Evolutionary conservation across 2,329 filamentous ascomycete genomes (phyloP).

Genomic region (Aureobasidium sp.): DNA sequence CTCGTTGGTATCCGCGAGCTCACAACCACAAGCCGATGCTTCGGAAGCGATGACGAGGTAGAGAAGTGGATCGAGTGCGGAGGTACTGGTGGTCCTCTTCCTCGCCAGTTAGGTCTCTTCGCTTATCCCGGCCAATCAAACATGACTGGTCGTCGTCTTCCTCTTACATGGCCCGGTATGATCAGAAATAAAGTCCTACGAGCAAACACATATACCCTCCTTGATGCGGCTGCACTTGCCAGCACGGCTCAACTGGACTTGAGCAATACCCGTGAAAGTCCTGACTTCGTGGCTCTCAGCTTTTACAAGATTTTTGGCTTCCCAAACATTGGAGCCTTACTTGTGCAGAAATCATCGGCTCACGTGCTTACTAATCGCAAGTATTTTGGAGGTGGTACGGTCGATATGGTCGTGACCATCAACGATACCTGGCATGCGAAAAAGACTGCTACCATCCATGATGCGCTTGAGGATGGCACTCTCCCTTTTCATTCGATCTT

Average conservation of each 20-base stretch:
- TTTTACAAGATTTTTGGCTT: conserved; percentile 99
- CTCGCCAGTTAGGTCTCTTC: conserved; percentile 45
- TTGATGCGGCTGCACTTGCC: conserved; percentile 77
- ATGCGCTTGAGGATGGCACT: conserved; percentile 83
- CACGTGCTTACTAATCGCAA: conserved; percentile 53
- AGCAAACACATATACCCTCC: conserved; percentile 53
- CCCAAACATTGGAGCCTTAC: conserved; percentile 76
- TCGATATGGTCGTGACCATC: conserved; percentile 76
- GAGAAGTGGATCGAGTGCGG: conserved; percentile 52
- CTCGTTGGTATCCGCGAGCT: conserved; percentile 70
- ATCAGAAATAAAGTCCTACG: conserved; percentile 32
- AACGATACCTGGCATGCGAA: conserved; percentile 75
- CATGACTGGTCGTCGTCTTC: conserved; percentile 73
- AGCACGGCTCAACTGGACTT: conserved; percentile 72
- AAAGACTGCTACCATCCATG: conserved; percentile 65
- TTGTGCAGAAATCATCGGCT: conserved; percentile 66
- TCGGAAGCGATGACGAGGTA: conserved; percentile 56
- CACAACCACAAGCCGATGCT: conserved; percentile 56
- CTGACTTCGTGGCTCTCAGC: conserved; percentile 81
- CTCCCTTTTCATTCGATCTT: conserved; percentile 85
- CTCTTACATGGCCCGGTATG: conserved; percentile 54
- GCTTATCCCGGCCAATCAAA: conserved; percentile 90
- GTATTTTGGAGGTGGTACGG: conserved; percentile 93
- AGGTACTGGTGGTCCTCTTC: conserved; percentile 25
- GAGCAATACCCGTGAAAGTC: conserved; percentile 49